Evolutionary conservation across 495 filamentous ascomycete species (phyloP).

Genomic region (Delitschia confertaspora): DNA sequence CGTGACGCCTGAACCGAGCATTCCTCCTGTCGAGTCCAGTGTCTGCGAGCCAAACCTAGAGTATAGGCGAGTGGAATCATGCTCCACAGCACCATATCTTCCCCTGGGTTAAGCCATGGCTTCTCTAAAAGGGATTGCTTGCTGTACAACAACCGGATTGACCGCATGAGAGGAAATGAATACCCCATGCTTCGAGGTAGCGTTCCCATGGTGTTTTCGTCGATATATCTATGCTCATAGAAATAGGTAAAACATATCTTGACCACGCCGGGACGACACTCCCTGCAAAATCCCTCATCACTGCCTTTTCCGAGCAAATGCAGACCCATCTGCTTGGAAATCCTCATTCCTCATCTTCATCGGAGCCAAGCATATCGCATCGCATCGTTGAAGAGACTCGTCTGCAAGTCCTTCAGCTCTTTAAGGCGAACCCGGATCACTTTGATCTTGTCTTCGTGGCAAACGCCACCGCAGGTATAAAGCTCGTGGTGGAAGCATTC

Average conservation of each 20-base stretch:
- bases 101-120: too few species aligned
- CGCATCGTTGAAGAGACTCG: conserved; percentile 51
- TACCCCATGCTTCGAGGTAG: conserved; percentile 40
- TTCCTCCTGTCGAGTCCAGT: too few species aligned
- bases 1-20: too few species aligned
- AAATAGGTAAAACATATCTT: conserved; percentile 47
- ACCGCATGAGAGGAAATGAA: conserved; percentile 35
- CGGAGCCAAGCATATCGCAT: conserved; percentile 51
- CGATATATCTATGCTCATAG: not conserved
- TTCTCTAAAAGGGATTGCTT: too few species aligned
- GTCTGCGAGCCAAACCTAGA: too few species aligned
- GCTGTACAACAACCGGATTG: conserved; percentile 22
- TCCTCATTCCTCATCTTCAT: conserved; percentile 62
- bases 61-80: too few species aligned
- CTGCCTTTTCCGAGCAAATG: conserved; percentile 50
- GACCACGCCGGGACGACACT: conserved; percentile 71
- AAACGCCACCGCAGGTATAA: conserved; percentile 63
- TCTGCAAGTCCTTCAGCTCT: conserved; percentile 50
- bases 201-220: not conserved
- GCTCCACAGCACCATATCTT: too few species aligned
- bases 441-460: conserved; percentile 62
- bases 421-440: conserved; percentile 52
- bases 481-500: conserved; percentile 59
- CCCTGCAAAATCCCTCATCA: conserved; percentile 54
- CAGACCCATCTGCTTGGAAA: conserved; percentile 58